Conservation (phyloP, 176 grass and related monocot species). For the Stipa capillata region DNA sequence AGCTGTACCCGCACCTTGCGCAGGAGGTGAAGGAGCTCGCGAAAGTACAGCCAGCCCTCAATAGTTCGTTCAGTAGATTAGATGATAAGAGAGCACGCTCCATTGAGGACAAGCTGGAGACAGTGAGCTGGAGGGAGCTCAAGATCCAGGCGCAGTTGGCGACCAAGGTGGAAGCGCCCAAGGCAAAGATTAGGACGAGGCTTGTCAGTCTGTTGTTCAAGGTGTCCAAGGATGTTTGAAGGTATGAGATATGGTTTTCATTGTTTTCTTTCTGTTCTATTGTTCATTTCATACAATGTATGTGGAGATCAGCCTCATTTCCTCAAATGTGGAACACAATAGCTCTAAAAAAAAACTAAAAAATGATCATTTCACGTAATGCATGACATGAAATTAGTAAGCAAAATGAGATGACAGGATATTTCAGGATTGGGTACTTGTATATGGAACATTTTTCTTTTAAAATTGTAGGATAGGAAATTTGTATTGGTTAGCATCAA, state of each 20-base stretch:
- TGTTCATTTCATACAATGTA: background rate
- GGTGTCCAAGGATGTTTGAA: background rate
- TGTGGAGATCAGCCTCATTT: background rate
- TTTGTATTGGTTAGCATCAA: background rate
- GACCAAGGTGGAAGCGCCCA: background rate
- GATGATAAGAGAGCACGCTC: background rate
- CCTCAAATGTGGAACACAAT: background rate
- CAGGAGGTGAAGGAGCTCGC: background rate
- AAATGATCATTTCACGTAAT: background rate
- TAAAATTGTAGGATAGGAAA: background rate
- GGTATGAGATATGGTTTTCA: background rate
- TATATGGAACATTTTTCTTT: too few relatives aligned
- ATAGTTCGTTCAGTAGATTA: background rate
- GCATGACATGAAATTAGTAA: background rate
- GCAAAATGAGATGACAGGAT: too few relatives aligned
- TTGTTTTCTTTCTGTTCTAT: background rate
- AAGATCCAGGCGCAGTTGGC: background rate
- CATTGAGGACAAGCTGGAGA: background rate
- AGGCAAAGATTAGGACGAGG: background rate
- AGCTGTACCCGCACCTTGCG: background rate
- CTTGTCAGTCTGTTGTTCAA: background rate
- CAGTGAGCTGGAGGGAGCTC: background rate
- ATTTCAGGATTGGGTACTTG: background rate
- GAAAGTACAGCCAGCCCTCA: background rate
- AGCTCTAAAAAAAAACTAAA: background rate